Conservation (phyloP, 2,329 filamentous ascomycete genomes). For the Colletotrichum destructivum region DNA sequence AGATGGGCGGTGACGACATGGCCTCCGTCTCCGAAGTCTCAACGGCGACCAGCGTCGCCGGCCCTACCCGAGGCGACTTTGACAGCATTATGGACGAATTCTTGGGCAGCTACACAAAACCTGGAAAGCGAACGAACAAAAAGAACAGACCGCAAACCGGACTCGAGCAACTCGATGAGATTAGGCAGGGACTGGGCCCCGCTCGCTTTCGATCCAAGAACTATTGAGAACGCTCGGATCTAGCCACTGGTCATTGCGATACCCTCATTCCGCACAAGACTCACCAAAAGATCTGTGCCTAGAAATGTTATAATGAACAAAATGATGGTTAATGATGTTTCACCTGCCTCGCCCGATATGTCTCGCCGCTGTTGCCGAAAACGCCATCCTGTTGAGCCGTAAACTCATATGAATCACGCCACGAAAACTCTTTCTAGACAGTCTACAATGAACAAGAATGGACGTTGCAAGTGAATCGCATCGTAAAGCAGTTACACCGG, state of each 20-base stretch:
- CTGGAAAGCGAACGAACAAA: slow-evolving; percentile 82
- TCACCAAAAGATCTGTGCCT: slow-evolving; percentile 14
- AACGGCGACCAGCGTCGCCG: slow-evolving; percentile 76
- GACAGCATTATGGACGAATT: slow-evolving; percentile 95
- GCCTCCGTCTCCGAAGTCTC: slow-evolving; percentile 74
- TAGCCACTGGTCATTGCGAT: slow-evolving; percentile 28
- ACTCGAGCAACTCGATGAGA: slow-evolving; percentile 91
- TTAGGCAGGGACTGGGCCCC: slow-evolving; percentile 84
- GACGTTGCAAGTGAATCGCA: neutral
- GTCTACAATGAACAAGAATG: no score
- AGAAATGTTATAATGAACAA: slow-evolving; percentile 35
- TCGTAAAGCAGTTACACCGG: neutral
- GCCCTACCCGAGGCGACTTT: slow-evolving; percentile 83
- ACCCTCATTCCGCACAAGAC: slow-evolving; percentile 36
- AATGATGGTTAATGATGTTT: slow-evolving; percentile 14
- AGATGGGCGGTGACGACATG: slow-evolving; percentile 64
- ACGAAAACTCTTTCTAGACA: neutral
- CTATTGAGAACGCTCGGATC: slow-evolving; percentile 3
- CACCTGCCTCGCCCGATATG: neutral
- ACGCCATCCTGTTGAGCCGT: neutral
- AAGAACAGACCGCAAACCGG: slow-evolving; percentile 86
- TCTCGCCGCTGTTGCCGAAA: neutral
- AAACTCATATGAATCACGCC: neutral
- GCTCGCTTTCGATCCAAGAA: slow-evolving; percentile 68
- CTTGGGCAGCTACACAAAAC: slow-evolving; percentile 79